Conservation (phyloP, 345 rosid genomes). For the Trapa incisa region DNA sequence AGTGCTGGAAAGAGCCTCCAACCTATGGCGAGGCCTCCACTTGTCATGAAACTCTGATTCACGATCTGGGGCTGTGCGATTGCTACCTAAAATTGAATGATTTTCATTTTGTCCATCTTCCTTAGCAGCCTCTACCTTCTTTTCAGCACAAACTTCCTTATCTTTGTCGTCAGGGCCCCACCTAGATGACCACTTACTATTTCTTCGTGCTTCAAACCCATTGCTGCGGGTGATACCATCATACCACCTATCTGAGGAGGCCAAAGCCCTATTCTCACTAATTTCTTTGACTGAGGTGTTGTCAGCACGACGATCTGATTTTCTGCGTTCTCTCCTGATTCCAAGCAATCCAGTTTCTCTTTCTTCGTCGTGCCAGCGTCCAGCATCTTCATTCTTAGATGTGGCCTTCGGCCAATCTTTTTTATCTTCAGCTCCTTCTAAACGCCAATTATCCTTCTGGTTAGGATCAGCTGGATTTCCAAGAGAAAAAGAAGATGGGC, state of each 20-base stretch:
- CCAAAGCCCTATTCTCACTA: conserved; percentile 37
- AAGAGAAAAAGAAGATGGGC: too few relatives aligned
- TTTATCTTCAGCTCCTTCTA: conserved; percentile 55
- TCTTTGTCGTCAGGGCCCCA: conserved; percentile 98
- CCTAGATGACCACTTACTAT: conserved; percentile 85
- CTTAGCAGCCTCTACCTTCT: conserved; percentile 46
- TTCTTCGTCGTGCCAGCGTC: conserved; percentile 77
- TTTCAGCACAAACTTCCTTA: conserved; percentile 55
- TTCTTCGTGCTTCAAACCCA: conserved; percentile 67
- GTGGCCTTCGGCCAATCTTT: conserved; percentile 52
- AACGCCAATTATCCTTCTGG: conserved; percentile 55
- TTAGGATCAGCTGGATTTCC: conserved; percentile 37
- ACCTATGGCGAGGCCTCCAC: conserved; percentile 93
- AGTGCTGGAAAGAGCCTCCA: conserved; percentile 53
- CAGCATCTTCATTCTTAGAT: conserved; percentile 33
- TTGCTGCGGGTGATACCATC: conserved; percentile 45
- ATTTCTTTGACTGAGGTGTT: conserved; percentile 28
- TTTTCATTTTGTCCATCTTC: conserved; percentile 52
- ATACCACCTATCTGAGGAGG: conserved; percentile 60
- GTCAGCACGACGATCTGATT: conserved; percentile 42
- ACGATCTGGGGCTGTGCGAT: conserved; percentile 48
- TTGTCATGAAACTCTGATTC: conserved; percentile 79
- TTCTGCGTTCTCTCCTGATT: conserved; percentile 46
- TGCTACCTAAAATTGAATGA: conserved; percentile 26
- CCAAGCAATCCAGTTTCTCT: conserved; percentile 67